These are phyloP conservation scores for Calonectria ilicicola DNA, from an alignment of 2,329 filamentous ascomycete species.

Conservation along the genomic window DNA sequence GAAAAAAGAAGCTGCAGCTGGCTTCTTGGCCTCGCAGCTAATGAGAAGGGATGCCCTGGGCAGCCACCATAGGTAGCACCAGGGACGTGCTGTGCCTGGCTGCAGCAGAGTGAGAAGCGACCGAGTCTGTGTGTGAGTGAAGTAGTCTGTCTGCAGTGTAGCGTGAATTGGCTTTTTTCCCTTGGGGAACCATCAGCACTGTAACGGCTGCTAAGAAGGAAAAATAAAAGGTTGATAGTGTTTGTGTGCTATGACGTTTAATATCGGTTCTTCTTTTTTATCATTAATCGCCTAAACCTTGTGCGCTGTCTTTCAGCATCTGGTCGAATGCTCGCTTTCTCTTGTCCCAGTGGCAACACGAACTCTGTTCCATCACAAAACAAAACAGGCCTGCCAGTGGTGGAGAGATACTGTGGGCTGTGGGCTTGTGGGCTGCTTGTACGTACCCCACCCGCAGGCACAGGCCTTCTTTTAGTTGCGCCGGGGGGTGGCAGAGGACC, in stretches of 20 bases:
- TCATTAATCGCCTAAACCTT: too few relatives aligned
- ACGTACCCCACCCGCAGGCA: too few relatives aligned
- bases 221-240: too few relatives aligned
- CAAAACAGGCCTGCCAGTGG: too few relatives aligned
- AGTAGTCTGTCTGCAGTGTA: neutral
- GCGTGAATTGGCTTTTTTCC: neutral
- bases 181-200: neutral
- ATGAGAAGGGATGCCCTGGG: neutral
- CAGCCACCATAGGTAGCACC: neutral
- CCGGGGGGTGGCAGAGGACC: too few relatives aligned
- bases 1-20: neutral
- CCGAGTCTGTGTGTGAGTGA: neutral
- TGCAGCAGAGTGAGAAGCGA: neutral
- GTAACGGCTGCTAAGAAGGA: neutral
- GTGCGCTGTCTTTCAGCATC: too few relatives aligned
- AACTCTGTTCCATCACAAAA: too few relatives aligned
- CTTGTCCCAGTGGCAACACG: too few relatives aligned
- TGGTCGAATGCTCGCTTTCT: too few relatives aligned
- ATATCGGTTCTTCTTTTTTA: neutral
- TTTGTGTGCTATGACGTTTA: neutral
- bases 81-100: neutral
- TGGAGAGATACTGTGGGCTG: too few relatives aligned
- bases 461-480: too few relatives aligned
- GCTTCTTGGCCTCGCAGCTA: neutral
- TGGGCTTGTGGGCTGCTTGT: too few relatives aligned